Conservation (phyloP, 2,329 filamentous ascomycete genomes). For the Pseudogymnoascus sp. region DNA sequence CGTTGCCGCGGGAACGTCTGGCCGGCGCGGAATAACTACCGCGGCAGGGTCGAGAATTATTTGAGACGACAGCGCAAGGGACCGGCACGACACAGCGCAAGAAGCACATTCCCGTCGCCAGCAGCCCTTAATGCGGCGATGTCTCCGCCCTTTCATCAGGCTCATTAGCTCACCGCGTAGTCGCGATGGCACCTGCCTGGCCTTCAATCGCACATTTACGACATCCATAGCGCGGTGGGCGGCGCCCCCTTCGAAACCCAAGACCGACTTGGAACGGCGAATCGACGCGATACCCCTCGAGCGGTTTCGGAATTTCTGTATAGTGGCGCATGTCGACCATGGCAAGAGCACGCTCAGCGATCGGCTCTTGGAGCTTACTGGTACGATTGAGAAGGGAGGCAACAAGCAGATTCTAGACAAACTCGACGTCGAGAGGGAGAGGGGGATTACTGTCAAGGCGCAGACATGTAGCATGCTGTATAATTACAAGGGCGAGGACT, state of each 20-base stretch:
- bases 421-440: slow-evolving; percentile 89
- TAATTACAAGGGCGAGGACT: slow-evolving; percentile 76
- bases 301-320: slow-evolving; percentile 90
- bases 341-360: slow-evolving; percentile 95
- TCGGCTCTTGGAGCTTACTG: slow-evolving; percentile 84
- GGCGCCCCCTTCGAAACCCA: slow-evolving; percentile 25
- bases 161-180: slow-evolving; percentile 27
- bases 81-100: neutral
- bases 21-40: slow-evolving; percentile 5
- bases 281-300: slow-evolving; percentile 72
- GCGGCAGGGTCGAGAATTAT: slow-evolving; percentile 7
- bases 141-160: slow-evolving; percentile 27
- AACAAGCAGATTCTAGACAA: slow-evolving; percentile 98
- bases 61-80: neutral
- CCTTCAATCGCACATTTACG: slow-evolving; percentile 20
- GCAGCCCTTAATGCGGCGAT: slow-evolving; percentile 29
- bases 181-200: slow-evolving; percentile 23
- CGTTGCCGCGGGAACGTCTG: neutral
- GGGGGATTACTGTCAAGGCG: slow-evolving; percentile 96
- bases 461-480: slow-evolving; percentile 99
- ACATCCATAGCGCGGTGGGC: slow-evolving; percentile 23
- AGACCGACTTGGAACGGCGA: slow-evolving; percentile 44
- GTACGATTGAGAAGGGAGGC: slow-evolving; percentile 75
- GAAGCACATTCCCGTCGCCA: neutral
- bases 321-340: slow-evolving; percentile 97